Base-by-base conservation (phyloP, 1,284 basidiomycete genomes). In the Phellopilus nigrolimitatus region DNA sequence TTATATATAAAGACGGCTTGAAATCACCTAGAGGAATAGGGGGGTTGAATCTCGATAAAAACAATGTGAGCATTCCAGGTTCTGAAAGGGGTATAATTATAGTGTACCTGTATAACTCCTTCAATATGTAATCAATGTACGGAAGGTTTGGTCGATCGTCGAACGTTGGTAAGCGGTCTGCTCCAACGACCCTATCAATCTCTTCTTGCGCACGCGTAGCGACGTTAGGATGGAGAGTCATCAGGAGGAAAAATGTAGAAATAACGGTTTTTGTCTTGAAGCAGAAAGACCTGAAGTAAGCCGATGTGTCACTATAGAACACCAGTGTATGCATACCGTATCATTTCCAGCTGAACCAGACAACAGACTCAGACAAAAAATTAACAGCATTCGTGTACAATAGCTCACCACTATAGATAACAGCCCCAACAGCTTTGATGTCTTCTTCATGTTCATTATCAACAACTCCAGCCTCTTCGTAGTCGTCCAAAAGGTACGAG, bases 131-230 rank as follows among this genome's bases (percentile, higher is more conserved):
- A 13, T 42, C 19, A 22, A 42, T 9, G 27, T 25, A 42, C 21
- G 40, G 44, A 13, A 46, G 28, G 19, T 24, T 13, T 17, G 28
- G 22, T 13, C 58, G n/a, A 19, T 64, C 60, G 9, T 54, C 56
- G 31, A 62, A 63, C 1, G 19, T 36, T 3, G 55, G 52, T 17
- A 56, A 39, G 13, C 55, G 46, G 8, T 7, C 15, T 8, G 15
- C 3, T 13, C 34, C 34, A 37, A 37, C 34, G n/a, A 37, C 34
- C 10, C n/a, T 37, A 17, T 54, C 53, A 15, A 54, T 40, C 30
- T 54, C 47, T 1, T 38, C 33, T 33, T 50, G 53, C 5, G 53
- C 53, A 4, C 19, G 21, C 28, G 31, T 50, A 21, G 41, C 41
- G 22, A 50, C 33, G 19, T 54, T 40, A n/a, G 33, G 47, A 17